Evolutionary conservation across 352 stramenopile species (phyloP).

Genomic region (Phytopythium cucurbitacearum): DNA sequence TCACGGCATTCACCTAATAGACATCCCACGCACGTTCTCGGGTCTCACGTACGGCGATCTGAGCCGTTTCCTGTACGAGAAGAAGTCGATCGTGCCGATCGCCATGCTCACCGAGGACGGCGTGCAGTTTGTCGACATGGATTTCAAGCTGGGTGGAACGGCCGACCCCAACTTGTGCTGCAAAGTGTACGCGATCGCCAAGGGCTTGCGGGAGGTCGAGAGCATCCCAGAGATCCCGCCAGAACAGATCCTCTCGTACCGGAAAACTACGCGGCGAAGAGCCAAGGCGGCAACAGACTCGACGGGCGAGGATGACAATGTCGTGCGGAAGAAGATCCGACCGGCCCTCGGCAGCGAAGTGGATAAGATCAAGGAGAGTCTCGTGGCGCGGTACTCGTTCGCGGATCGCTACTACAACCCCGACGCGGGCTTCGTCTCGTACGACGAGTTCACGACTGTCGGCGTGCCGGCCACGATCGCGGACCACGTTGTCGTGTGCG

Average conservation of each 20-base stretch:
- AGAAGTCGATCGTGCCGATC: conserved; percentile 54
- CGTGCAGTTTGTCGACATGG: conserved; percentile 67
- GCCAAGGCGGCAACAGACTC: conserved; percentile 30
- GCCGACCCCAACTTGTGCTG: conserved; percentile 76
- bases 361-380: conserved; percentile 47
- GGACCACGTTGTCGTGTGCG: conserved; percentile 67
- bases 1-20: conserved; percentile 69
- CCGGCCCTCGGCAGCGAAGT: conserved; percentile 56
- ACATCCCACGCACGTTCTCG: conserved; percentile 77
- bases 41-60: conserved; percentile 76
- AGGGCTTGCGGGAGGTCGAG: conserved; percentile 48
- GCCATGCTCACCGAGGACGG: conserved; percentile 63
- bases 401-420: conserved; percentile 28
- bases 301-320: conserved; percentile 15
- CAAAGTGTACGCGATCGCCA: conserved; percentile 75
- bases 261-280: conserved; percentile 64
- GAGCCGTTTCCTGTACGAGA: conserved; percentile 77
- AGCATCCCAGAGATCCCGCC: conserved; percentile 53
- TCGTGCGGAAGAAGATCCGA: conserved; percentile 47
- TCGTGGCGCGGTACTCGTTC: conserved; percentile 48
- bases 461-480: conserved; percentile 35
- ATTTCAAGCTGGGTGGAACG: conserved; percentile 72
- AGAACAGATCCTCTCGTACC: conserved; percentile 73
- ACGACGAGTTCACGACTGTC: conserved; percentile 45
- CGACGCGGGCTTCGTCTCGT: conserved; percentile 20